Conservation (phyloP, 345 rosid species). For the Anacardium occidentale region DNA sequence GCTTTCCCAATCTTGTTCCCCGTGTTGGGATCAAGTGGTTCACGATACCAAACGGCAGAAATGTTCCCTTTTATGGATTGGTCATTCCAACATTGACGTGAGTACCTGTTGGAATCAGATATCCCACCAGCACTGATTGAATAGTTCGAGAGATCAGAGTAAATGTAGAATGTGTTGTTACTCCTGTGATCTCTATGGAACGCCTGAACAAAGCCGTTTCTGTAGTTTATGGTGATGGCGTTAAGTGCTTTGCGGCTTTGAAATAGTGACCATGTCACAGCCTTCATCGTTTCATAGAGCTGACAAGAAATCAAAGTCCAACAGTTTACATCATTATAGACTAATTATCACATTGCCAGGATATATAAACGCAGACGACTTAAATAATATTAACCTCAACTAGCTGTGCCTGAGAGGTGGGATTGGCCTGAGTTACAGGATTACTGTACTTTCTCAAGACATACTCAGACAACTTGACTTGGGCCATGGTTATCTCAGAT, state of each 20-base stretch:
- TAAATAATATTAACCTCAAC: slow-evolving; percentile 56
- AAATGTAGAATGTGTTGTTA: slow-evolving; percentile 81
- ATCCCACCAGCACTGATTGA: slow-evolving; percentile 52
- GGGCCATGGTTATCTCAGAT: slow-evolving; percentile 84
- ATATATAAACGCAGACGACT: not conserved
- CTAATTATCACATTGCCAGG: not conserved
- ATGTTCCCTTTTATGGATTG: slow-evolving; percentile 66
- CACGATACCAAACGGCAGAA: slow-evolving; percentile 88
- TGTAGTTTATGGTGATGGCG: slow-evolving; percentile 85
- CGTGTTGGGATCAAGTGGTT: slow-evolving; percentile 76
- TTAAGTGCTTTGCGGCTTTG: slow-evolving; percentile 86
- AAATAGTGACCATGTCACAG: slow-evolving; percentile 91
- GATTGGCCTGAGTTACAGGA: slow-evolving; percentile 69
- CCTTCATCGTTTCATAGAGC: slow-evolving; percentile 91
- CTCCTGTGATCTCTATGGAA: slow-evolving; percentile 92
- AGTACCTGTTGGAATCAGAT: slow-evolving; percentile 35
- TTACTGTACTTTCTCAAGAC: slow-evolving; percentile 56
- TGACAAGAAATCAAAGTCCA: slow-evolving; percentile 30
- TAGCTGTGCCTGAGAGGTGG: slow-evolving; percentile 73
- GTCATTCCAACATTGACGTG: slow-evolving; percentile 68
- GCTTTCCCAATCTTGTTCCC: slow-evolving; percentile 80
- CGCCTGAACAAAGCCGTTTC: slow-evolving; percentile 95
- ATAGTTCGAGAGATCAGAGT: slow-evolving; percentile 83
- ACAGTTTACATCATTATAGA: not conserved
- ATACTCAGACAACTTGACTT: slow-evolving; percentile 86